Evolutionary conservation across 768 basidiomycete species (phyloP).

Genomic region (Cystofilobasidium bisporidii): DNA sequence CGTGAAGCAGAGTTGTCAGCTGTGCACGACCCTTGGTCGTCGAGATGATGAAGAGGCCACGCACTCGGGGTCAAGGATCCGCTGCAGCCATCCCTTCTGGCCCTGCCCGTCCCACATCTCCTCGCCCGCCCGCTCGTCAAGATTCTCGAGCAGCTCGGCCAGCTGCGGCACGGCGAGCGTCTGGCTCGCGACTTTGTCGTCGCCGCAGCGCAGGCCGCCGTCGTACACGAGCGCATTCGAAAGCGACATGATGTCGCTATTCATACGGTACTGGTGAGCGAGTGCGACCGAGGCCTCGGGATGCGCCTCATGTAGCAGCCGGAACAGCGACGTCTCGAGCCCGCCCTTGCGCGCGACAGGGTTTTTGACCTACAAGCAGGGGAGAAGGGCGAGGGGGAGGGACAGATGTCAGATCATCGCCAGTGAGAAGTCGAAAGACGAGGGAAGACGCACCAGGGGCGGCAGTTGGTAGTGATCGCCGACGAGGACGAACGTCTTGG

Average conservation of each 20-base stretch:
- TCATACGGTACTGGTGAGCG: slow-evolving; percentile 89
- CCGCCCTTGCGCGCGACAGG: slow-evolving; percentile 69
- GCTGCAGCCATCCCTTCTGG: slow-evolving; percentile 60
- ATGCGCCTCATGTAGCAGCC: slow-evolving; percentile 75
- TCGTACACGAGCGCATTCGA: slow-evolving; percentile 80
- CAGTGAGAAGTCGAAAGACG: background rate
- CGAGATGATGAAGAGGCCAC: slow-evolving; percentile 30
- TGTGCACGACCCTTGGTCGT: too few species aligned
- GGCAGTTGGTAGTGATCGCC: slow-evolving; percentile 97
- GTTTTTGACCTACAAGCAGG: slow-evolving; percentile 61
- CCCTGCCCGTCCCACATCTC: slow-evolving; percentile 36
- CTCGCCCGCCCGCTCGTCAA: slow-evolving; percentile 13
- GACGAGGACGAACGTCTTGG: slow-evolving; percentile 83
- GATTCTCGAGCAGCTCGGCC: background rate
- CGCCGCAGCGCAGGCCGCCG: slow-evolving; percentile 68
- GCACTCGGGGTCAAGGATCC: slow-evolving; percentile 57
- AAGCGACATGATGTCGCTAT: slow-evolving; percentile 83
- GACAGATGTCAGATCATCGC: too few species aligned
- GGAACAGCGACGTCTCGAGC: slow-evolving; percentile 80
- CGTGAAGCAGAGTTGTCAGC: too few species aligned
- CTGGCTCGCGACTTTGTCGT: slow-evolving; percentile 55
- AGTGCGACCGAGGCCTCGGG: slow-evolving; percentile 65
- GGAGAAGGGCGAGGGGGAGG: background rate
- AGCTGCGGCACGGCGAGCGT: slow-evolving; percentile 50
- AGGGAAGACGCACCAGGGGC: slow-evolving; percentile 56